Base-by-base conservation (phyloP, 176 grass and related monocot species). In the Oryza officinalis region DNA sequence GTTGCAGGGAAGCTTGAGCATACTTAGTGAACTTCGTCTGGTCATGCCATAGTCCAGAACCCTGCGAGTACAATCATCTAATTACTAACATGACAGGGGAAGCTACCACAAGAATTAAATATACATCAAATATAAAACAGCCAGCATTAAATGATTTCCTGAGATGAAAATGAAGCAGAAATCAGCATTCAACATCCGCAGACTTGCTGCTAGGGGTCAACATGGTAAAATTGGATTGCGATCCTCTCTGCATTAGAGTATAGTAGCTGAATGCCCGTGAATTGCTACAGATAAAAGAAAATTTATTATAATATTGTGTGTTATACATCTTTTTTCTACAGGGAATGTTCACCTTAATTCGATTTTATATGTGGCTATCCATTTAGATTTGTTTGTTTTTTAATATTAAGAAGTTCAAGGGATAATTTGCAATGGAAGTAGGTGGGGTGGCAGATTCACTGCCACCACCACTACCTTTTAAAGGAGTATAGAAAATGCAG, bases 11-110 rank as follows among this genome's bases (percentile, higher is more conserved):
- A 68, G 82, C 90, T 81, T 90, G 75, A 86, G 92, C 92, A 91
- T 88, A 98, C 70, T 83, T 94, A 75, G 80, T 84, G 82, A 98
- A 98, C 82, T 92, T 91, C 0, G 65, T 72, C 54, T 76, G 69
- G 63, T 94, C 87, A 86, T 88, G 92, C 87, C 88, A 98, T 54
- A 94, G 85, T 78, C 83, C 92, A 61, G 95, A 98, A 52, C 95
- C 92, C 95, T 97, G 86, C 40, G 3, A 68, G 18, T 23, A 89
- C 26, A 85, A 63, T 27, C 83, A 71, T 45, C 46, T 41, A 57
- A 45, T 46, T 44, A 20, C 5, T 65, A 83, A 78, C 44, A 72
- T 32, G 13, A 15, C 17, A 82, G 13, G 8, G 52, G 14, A 18
- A 33, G 20, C 27, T 68, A 18, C 30, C 28, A 13, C 7, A 80